phyloP scores from a whole-genome alignment of 805 yeast genomes.

The Starmera caribaea region DNA sequence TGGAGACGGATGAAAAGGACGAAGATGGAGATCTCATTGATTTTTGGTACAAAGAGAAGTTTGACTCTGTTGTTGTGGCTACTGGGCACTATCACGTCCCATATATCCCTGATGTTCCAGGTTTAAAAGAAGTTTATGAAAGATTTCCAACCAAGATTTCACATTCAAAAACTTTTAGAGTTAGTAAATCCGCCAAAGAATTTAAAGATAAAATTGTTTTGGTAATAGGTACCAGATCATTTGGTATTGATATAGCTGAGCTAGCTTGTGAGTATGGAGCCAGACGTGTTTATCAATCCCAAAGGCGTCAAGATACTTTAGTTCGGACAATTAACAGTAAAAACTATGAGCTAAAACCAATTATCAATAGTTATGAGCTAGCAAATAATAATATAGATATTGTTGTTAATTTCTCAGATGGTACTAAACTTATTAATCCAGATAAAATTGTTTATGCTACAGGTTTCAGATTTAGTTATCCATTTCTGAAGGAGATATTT shows the following conservation, averaged over 20 bases:
- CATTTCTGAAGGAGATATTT: constrained; percentile 31
- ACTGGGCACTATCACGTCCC: constrained; percentile 53
- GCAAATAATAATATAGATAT: constrained; percentile 17
- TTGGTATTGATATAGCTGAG: constrained; percentile 51
- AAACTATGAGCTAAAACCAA: constrained; percentile 25
- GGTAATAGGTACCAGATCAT: constrained; percentile 58
- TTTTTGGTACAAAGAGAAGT: constrained; percentile 27
- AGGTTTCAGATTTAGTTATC: constrained; percentile 54
- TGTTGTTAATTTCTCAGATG: constrained; percentile 34
- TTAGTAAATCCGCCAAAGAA: constrained; percentile 2
- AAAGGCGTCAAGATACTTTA: constrained; percentile 30
- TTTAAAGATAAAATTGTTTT: constrained; percentile 28
- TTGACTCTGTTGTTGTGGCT: constrained; percentile 38
- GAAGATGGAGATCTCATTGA: constrained; percentile 18
- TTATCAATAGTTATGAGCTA: constrained; percentile 25
- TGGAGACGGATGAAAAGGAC: constrained; percentile 12
- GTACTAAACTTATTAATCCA: constrained; percentile 29
- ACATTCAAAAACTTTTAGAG: constrained; percentile 22
- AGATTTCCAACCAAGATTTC: constrained; percentile 12
- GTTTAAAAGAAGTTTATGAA: constrained; percentile 25
- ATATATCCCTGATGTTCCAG: constrained; percentile 37
- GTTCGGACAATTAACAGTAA: constrained; percentile 18
- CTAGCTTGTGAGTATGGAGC: constrained; percentile 2
- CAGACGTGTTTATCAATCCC: constrained; percentile 19
- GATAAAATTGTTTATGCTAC: constrained; percentile 60